Evolutionary conservation across 495 filamentous ascomycete species (phyloP).

Genomic region (Annulohypoxylon stygium): DNA sequence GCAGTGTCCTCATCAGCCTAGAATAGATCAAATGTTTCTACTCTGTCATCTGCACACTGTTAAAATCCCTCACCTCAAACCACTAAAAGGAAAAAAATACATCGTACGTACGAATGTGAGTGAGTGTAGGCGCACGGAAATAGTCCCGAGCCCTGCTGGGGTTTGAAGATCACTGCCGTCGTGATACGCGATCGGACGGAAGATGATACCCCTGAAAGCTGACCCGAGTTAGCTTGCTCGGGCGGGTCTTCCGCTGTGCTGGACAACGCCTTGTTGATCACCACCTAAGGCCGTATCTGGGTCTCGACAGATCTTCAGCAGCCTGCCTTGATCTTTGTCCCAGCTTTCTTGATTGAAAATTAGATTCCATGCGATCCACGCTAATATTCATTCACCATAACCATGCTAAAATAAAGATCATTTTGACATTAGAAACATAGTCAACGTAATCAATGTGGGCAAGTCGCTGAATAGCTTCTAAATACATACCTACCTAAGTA

Average conservation of each 20-base stretch:
- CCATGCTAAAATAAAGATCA: neutral
- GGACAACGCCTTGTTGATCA: slow-evolving; percentile 9
- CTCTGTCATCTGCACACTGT: neutral
- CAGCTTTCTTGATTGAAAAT: slow-evolving; percentile 7
- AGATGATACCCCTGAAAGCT: slow-evolving; percentile 13
- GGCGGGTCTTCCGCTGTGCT: slow-evolving; percentile 12
- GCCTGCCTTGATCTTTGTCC: slow-evolving; percentile 7
- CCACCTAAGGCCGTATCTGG: slow-evolving; percentile 4
- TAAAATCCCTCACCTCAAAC: neutral
- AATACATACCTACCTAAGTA: no score
- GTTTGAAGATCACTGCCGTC: neutral
- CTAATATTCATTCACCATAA: no score
- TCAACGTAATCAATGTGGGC: neutral
- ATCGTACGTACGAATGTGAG: neutral
- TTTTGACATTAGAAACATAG: neutral
- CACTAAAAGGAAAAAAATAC: neutral
- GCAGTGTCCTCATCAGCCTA: neutral
- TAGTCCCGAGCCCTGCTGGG: neutral
- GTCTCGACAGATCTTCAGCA: slow-evolving; percentile 29
- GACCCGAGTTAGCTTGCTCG: neutral
- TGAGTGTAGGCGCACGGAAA: neutral
- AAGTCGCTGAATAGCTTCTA: neutral
- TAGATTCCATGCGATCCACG: slow-evolving; percentile 29
- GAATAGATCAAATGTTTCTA: neutral
- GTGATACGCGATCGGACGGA: neutral